These are phyloP conservation scores for Plasmodium chabaudi DNA, from an alignment of 169 alveolate genomes.

Conservation along the genomic window DNA sequence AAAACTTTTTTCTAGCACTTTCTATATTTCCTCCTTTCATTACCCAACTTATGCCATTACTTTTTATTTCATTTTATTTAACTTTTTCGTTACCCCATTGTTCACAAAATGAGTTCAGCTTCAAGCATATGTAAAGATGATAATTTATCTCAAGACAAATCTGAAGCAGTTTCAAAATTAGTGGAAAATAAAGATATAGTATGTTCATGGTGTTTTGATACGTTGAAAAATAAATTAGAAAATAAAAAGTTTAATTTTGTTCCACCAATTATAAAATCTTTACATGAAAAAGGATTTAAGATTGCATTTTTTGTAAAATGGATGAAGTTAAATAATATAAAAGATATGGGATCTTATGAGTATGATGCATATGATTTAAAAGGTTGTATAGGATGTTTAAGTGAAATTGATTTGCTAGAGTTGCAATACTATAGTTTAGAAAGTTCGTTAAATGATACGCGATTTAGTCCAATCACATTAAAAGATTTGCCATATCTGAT, in stretches of 20 bases:
- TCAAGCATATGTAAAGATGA: neutral
- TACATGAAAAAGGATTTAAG: slow-evolving; percentile 34
- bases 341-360: slow-evolving; percentile 52
- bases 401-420: slow-evolving; percentile 33
- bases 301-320: slow-evolving; percentile 60
- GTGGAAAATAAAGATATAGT: slow-evolving; percentile 28
- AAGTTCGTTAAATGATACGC: slow-evolving; percentile 43
- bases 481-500: slow-evolving; percentile 32
- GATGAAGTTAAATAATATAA: slow-evolving; percentile 46
- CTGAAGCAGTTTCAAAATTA: slow-evolving; percentile 16
- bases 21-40: neutral
- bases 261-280: slow-evolving; percentile 16
- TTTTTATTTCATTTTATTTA: slow-evolving; percentile 6
- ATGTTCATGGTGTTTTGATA: slow-evolving; percentile 69
- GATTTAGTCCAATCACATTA: slow-evolving; percentile 42
- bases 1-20: no score
- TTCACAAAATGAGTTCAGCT: neutral
- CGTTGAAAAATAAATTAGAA: slow-evolving; percentile 35
- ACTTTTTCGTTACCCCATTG: no score
- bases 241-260: slow-evolving; percentile 27
- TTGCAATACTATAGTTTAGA: slow-evolving; percentile 30
- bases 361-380: slow-evolving; percentile 49
- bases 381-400: slow-evolving; percentile 70
- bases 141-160: neutral
- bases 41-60: neutral